Conservation (phyloP, 208 protist species). For the Leptomonas pyrrhocoris region DNA sequence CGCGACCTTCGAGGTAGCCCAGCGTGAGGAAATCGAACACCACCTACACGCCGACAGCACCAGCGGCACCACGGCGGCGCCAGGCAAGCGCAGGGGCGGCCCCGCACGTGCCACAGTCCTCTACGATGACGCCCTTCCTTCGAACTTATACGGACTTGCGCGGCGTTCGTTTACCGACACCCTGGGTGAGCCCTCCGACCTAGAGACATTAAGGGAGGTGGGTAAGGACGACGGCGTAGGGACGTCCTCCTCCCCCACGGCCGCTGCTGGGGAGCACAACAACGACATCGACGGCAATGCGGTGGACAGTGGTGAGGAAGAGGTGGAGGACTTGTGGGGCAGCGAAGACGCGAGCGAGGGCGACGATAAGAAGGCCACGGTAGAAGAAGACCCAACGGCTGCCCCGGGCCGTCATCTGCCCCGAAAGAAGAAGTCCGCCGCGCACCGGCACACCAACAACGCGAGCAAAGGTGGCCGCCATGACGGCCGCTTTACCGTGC, state of each 20-base stretch:
- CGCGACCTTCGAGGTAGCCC: conserved; percentile 70
- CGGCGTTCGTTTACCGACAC: conserved; percentile 45
- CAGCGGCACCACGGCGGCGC: conserved; percentile 1
- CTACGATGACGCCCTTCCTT: conserved; percentile 53
- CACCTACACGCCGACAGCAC: conserved; percentile 26
- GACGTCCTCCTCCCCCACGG: not conserved
- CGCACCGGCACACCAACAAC: not conserved
- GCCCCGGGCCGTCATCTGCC: not conserved
- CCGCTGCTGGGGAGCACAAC: not conserved
- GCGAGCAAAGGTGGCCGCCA: not conserved
- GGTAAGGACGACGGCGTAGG: not conserved
- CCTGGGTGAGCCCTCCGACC: not conserved
- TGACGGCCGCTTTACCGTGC: conserved; percentile 58
- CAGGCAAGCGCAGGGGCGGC: not conserved
- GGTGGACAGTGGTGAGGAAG: conserved; percentile 25
- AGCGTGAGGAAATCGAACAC: conserved; percentile 56
- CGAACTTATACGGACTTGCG: conserved; percentile 43
- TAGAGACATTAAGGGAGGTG: not conserved
- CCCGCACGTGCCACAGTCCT: conserved; percentile 50
- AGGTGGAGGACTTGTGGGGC: conserved; percentile 23
- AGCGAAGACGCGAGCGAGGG: conserved; percentile 17
- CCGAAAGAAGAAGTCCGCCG: not conserved
- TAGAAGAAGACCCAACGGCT: conserved; percentile 31
- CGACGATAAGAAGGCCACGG: conserved; percentile 12
- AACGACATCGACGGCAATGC: conserved; percentile 7